Evolutionary conservation across 23 red algal genomes (phyloP), one percentile per base, ranked within the genome.

Genomic region (Gracilaria domingensis): DNA sequence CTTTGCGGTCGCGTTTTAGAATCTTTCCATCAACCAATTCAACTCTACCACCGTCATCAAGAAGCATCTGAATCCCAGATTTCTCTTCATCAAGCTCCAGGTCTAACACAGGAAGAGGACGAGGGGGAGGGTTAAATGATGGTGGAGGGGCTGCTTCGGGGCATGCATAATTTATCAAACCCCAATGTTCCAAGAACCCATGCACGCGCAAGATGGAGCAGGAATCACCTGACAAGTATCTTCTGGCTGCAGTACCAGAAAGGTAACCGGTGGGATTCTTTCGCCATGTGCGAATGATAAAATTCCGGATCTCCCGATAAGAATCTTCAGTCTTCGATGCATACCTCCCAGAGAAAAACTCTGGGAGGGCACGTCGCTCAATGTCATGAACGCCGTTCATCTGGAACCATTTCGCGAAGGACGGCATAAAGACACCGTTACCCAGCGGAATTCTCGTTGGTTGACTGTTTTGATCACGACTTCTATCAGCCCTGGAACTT

Each of bases 181-280:
- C 97, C 97, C 97, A 99, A 39, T 99, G 97, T 72, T 99, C 97
- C 35, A 99, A 87, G 71, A 99, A 99, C 0, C 87, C 70, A 73
- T 99, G 97, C 59, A 99, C 88, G 38, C 97, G 90, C 79, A 96
- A 49, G 58, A 99, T 89, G 29, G 80, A 61, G 37, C 91, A 95
- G 7, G 91, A 94, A 73, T 99, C 97, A 8, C 97, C 97, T 1
- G 84, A 82, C n/a, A 99, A 60, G 55, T 96, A 91, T 66, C 94
- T 79, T 66, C 97, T 75, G 44, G 81, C 85, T 20, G 93, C 86
- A 35, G 97, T 99, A 30, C 84, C 86, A 14, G 97, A 93, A 9
- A 99, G 83, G 66, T 99, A 96, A 12, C 80, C 66, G 16, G 37
- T 83, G 37, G 94, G 94, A 23, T 86, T 91, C 33, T 89, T 75